Evolutionary conservation across 768 basidiomycete genomes (phyloP), one percentile per base, ranked within the genome.

Genomic region (Asterophora parasitica): DNA sequence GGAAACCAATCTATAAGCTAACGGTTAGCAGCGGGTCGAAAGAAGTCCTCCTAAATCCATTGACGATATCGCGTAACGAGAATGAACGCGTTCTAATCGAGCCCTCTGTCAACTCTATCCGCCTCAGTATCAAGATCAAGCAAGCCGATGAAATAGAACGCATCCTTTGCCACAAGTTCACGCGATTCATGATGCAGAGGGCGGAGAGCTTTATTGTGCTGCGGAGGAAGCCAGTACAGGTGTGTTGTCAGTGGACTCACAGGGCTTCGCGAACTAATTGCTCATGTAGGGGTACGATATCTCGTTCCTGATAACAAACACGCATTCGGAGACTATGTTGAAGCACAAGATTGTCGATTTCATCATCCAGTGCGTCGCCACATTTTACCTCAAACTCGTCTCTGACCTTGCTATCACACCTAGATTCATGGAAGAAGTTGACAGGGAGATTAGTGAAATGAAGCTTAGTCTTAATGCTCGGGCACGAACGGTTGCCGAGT

Each of bases 331-430:
- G 66, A 94, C 91, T 8, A 98, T 99, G 96, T 76, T 98, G 57
- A 99, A 98, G 72, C 96, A 99, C 70, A 98, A 98, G 74, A 88
- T 99, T 44, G 96, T 99, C 31, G 96, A 99, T 70, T 99, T 99
- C 68, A 96, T 99, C 71, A 96, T 98, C 56, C 92, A 98, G 91
- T 95, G 53, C 40, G 84, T 71, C 9, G 11, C 35, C 42, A 37
- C 23, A 46, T 40, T 48, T 41, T 4, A 12, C 43, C 20, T 58
- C 32, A 35, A 32, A 26, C 32, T 8, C 26, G 20, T 27, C 41
- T 31, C 49, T 55, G 31, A 58, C 20, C 34, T 23, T 23, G 12
- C 31, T 31, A 31, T 4, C 16, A 19, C 13, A 23, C 4, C 32
- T 54, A 93, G 90, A 63, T 93, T 97, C 65, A 97, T 97, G 94